Conservation (phyloP, 2,329 filamentous ascomycete species). For the Ophiocordyceps polyrhachis-furcata region DNA sequence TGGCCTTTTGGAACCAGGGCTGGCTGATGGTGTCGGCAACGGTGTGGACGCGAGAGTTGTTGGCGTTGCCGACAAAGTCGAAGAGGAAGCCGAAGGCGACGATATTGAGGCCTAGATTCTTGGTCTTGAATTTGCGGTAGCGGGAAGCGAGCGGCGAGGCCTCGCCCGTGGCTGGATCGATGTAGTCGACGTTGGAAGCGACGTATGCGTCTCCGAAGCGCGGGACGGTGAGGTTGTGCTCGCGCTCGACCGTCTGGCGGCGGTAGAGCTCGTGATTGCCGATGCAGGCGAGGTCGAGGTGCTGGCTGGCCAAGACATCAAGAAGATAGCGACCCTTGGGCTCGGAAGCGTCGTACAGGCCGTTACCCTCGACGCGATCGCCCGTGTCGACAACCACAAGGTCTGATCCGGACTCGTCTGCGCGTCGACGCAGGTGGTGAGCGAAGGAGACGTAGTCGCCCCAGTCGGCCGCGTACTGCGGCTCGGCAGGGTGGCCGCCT, state of each 20-base stretch:
- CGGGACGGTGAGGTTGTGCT: constrained; percentile 64
- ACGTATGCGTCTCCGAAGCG: constrained; percentile 68
- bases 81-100: constrained; percentile 90
- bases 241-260: constrained; percentile 54
- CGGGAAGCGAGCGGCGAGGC: constrained; percentile 60
- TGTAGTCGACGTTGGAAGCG: constrained; percentile 83
- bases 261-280: constrained; percentile 96
- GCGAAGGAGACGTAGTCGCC: constrained; percentile 94
- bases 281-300: constrained; percentile 66
- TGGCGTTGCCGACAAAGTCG: constrained; percentile 76
- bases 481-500: constrained; percentile 80
- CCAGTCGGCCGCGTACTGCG: constrained; percentile 92
- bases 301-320: constrained; percentile 67
- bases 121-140: constrained; percentile 79
- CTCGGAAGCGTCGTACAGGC: constrained; percentile 73
- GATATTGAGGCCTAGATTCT: constrained; percentile 68
- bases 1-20: constrained; percentile 73
- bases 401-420: constrained; percentile 63
- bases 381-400: constrained; percentile 90
- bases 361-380: constrained; percentile 85
- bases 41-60: constrained; percentile 70
- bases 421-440: constrained; percentile 58
- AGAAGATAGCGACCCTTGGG: constrained; percentile 82
- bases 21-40: constrained; percentile 69
- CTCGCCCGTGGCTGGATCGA: constrained; percentile 51